phyloP scores from a whole-genome alignment of 2,329 filamentous ascomycete genomes.

The Cercospora sesami region DNA sequence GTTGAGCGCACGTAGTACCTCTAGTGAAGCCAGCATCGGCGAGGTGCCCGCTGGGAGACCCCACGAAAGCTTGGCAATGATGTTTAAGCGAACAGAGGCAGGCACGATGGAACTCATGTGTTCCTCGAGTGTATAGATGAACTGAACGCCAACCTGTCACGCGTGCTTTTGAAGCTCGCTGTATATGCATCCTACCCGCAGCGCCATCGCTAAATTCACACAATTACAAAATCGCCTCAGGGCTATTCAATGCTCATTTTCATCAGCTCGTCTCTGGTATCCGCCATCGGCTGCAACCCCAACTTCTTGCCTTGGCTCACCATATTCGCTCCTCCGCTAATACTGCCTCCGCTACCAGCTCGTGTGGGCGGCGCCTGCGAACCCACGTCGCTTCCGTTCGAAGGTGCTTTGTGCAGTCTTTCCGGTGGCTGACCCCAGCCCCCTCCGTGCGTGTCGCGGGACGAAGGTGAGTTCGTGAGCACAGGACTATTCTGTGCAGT shows the following conservation, averaged over 20 bases:
- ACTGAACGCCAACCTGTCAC: background rate
- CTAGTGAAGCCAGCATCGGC: background rate
- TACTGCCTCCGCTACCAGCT: slow-evolving; percentile 20
- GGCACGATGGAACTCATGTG: no score
- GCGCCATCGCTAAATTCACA: slow-evolving; percentile 2
- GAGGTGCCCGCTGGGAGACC: background rate
- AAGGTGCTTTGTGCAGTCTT: slow-evolving; percentile 39
- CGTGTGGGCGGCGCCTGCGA: slow-evolving; percentile 11
- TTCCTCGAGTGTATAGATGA: background rate
- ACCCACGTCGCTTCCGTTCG: slow-evolving; percentile 18
- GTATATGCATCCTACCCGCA: slow-evolving; percentile 1
- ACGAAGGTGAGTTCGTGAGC: slow-evolving; percentile 74
- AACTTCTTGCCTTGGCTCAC: slow-evolving; percentile 56
- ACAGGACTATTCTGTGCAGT: slow-evolving; percentile 82
- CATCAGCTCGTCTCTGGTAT: slow-evolving; percentile 94
- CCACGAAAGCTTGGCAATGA: background rate
- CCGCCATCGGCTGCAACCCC: slow-evolving; percentile 88
- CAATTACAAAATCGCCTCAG: background rate
- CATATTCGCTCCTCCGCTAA: slow-evolving; percentile 17
- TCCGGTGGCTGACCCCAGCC: slow-evolving; percentile 70
- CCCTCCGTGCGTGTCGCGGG: slow-evolving; percentile 62
- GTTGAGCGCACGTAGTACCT: background rate
- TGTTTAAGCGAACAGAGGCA: background rate
- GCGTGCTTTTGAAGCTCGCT: background rate
- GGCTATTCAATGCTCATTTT: slow-evolving; percentile 60